Evolutionary conservation across 768 basidiomycete genomes (phyloP).

Genomic region (Mycena latifolia): DNA sequence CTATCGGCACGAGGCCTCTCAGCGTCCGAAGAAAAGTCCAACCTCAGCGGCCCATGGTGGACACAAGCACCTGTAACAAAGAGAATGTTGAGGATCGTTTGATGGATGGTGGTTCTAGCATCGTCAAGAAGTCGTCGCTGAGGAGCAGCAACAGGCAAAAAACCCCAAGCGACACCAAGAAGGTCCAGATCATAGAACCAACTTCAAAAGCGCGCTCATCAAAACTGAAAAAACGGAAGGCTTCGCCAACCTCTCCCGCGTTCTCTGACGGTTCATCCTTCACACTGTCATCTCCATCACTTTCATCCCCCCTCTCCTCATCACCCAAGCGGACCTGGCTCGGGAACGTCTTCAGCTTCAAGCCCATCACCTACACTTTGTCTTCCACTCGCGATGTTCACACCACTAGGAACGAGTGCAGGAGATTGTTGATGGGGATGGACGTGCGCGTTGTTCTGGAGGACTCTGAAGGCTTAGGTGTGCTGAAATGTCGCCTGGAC

Average conservation of each 20-base stretch:
- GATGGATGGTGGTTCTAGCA: conserved; percentile 32
- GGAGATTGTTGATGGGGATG: conserved; percentile 76
- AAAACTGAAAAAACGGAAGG: conserved; percentile 52
- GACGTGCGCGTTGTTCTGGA: conserved; percentile 78
- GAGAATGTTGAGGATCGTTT: conserved; percentile 60
- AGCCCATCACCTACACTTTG: conserved; percentile 70
- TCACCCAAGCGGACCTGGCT: conserved; percentile 84
- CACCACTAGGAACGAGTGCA: conserved; percentile 80
- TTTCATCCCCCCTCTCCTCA: conserved; percentile 55
- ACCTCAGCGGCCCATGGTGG: conserved; percentile 39
- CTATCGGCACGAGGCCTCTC: conserved; percentile 56
- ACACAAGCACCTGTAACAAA: conserved; percentile 57
- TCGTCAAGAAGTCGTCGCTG: conserved; percentile 60
- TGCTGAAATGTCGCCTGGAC: conserved; percentile 83
- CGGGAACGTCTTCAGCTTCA: conserved; percentile 89
- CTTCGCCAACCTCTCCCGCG: conserved; percentile 52
- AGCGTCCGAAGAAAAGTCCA: conserved; percentile 55
- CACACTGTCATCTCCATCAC: conserved; percentile 51
- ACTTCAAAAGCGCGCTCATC: conserved; percentile 39
- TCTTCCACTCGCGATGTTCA: conserved; percentile 69
- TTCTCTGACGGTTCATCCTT: conserved; percentile 59
- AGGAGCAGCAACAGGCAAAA: conserved; percentile 46
- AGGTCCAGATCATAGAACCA: conserved; percentile 69
- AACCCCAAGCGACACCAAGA: conserved; percentile 39
- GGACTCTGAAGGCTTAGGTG: conserved; percentile 70